These are phyloP conservation scores for Ophiocytium majus DNA, from an alignment of 352 stramenopile species.

Conservation along the genomic window DNA sequence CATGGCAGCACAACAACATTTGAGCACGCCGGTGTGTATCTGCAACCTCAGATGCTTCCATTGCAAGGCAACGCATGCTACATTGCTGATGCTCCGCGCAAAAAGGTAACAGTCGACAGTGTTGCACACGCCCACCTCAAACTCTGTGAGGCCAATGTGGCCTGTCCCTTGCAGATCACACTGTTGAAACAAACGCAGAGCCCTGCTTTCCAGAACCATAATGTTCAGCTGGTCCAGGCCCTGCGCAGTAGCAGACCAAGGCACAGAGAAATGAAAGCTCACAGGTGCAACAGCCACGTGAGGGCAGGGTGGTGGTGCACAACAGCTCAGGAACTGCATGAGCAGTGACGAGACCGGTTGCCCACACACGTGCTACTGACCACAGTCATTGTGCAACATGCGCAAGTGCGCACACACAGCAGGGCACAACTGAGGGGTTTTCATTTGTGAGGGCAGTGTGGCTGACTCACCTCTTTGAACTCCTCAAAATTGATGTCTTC, in stretches of 20 bases:
- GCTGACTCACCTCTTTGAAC: conserved; percentile 18
- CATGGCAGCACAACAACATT: background rate
- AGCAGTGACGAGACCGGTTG: no score
- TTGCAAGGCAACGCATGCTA: background rate
- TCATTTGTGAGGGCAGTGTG: no score
- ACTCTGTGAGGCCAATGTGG: conserved; percentile 49
- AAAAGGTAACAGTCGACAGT: background rate
- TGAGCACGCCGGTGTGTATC: background rate
- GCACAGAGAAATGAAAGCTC: no score
- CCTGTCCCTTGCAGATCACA: conserved; percentile 50
- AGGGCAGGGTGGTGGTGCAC: no score
- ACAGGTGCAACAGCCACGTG: no score
- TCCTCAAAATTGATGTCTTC: conserved; percentile 14
- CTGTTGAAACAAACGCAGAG: conserved; percentile 40
- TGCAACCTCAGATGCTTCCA: background rate
- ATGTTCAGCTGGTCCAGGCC: conserved; percentile 56
- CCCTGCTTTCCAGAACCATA: conserved; percentile 48
- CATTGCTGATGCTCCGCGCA: background rate
- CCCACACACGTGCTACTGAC: no score
- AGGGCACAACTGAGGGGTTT: no score
- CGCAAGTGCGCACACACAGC: no score
- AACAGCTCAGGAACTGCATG: no score
- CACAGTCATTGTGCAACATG: no score
- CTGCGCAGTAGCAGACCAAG: no score
- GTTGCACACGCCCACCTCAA: conserved; percentile 30